These are phyloP conservation scores for Sclerospora graminicola DNA, from an alignment of 352 stramenopile genomes.

Conservation along the genomic window DNA sequence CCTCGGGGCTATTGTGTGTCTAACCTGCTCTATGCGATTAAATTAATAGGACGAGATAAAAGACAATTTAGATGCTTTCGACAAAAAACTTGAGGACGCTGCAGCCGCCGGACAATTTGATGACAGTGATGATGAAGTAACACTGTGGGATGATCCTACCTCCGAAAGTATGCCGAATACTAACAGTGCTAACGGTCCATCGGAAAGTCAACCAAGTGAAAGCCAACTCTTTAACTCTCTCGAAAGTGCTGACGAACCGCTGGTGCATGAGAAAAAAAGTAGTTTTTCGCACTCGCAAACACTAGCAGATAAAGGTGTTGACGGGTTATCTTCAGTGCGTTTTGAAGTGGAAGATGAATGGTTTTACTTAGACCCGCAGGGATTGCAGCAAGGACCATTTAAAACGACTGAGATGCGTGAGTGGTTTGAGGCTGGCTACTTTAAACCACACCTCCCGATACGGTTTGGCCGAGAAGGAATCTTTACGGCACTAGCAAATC, in stretches of 20 bases:
- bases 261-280: constrained; percentile 24
- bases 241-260: constrained; percentile 12
- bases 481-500: constrained; percentile 67
- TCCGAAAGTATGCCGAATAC: constrained; percentile 14
- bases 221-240: constrained; percentile 25
- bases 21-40: constrained; percentile 4
- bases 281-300: constrained; percentile 20
- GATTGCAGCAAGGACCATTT: constrained; percentile 74
- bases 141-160: constrained; percentile 44
- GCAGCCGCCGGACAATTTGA: constrained; percentile 72
- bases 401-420: constrained; percentile 83
- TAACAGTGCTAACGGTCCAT: constrained; percentile 13
- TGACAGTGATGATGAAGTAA: constrained; percentile 68
- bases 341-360: constrained; percentile 63
- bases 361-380: constrained; percentile 83
- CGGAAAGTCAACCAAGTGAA: constrained; percentile 12
- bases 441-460: constrained; percentile 83
- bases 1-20: background rate
- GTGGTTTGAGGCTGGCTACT: constrained; percentile 85
- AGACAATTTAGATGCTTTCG: constrained; percentile 61
- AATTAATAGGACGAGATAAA: constrained; percentile 30
- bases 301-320: constrained; percentile 9
- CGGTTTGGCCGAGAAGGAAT: constrained; percentile 60
- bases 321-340: constrained; percentile 16
- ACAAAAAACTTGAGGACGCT: constrained; percentile 70